Percentiles rank a stretch among this genome's conserved stretches.
Evolutionary conservation across 371 early-diverging fungal species (phyloP).

Genomic region (Mortierella sp.): DNA sequence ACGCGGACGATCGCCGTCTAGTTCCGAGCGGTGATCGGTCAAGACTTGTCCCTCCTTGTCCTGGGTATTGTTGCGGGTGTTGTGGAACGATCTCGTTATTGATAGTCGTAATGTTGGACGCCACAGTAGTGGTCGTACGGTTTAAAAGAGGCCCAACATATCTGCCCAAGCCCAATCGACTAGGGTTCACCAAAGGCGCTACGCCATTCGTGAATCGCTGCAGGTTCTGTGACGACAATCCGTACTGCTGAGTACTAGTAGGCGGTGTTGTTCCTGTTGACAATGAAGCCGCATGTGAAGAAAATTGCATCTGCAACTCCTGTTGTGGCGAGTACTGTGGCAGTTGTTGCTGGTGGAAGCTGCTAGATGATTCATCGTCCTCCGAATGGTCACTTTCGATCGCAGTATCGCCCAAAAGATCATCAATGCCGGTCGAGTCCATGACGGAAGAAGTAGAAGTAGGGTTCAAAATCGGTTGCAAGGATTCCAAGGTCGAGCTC

Average conservation of each 20-base stretch:
- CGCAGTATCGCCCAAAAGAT: not conserved
- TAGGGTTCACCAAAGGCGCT: not conserved
- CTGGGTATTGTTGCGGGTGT: slow-evolving; percentile 30
- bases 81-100: slow-evolving; percentile 12
- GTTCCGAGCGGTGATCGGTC: slow-evolving; percentile 1
- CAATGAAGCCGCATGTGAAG: not conserved
- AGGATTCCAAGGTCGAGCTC: slow-evolving; percentile 21
- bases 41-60: not conserved
- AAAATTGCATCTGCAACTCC: not conserved
- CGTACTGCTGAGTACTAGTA: not conserved
- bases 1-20: slow-evolving; percentile 30
- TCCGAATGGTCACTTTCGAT: slow-evolving; percentile 1
- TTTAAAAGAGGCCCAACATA: slow-evolving; percentile 42
- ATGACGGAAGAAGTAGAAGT: not conserved
- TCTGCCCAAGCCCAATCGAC: slow-evolving; percentile 33
- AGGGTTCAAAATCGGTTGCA: slow-evolving; percentile 19
- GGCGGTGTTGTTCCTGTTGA: not conserved
- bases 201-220: not conserved
- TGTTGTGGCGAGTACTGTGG: not conserved
- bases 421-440: not conserved
- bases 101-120: not conserved
- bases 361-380: not conserved
- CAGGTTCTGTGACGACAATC: not conserved
- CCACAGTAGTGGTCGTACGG: not conserved
- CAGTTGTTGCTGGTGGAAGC: not conserved